Base-by-base conservation (phyloP, 768 basidiomycete genomes). In the Mycena leptocephala region DNA sequence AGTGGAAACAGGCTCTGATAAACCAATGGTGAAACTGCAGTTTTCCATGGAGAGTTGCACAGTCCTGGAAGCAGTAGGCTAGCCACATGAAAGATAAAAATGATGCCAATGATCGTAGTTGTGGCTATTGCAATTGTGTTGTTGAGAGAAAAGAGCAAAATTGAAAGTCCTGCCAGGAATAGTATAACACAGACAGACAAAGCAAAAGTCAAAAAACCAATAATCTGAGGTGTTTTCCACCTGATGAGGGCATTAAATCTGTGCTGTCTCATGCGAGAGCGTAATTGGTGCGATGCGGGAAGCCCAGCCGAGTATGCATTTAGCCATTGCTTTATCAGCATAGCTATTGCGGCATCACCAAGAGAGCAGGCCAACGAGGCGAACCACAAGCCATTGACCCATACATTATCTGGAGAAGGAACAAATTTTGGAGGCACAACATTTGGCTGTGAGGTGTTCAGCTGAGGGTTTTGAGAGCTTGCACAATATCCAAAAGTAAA, bases 11-110 rank as follows among this genome's bases (percentile, higher is more conserved):
- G 65, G 61, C 51, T 61, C 20, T 41, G 53, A 74, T 72, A 79
- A 35, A 78, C 33, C 24, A 70, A 53, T 26, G 79, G 79, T 35
- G 79, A 79, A 39, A 78, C 63, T 28, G 79, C 72, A 37, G 79
- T 79, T 72, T 78, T 79, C 79, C 79, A 79, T 28, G 79, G 79
- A 78, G 76, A 79, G 67, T 79, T 76, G 69, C 65, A 78, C 11
- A 79, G 48, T 35, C 76, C 79, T 10, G 79, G 79, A 48, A 79
- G 79, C 33, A 78, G n/a, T 35, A 79, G 41, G 66, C 63, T 79
- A 18, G 73, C 48, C 37, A 69, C 58, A 73, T 79, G 79, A 65
- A 79, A 79, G 2, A 68, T 55, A 59, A 75, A 43, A 14, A 76
- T 76, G 30, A 72, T 48, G 33, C 74, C 70, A 18, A 79, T 65